phyloP scores from a whole-genome alignment of 306 rosid genomes.

The Rosa chinensis region DNA sequence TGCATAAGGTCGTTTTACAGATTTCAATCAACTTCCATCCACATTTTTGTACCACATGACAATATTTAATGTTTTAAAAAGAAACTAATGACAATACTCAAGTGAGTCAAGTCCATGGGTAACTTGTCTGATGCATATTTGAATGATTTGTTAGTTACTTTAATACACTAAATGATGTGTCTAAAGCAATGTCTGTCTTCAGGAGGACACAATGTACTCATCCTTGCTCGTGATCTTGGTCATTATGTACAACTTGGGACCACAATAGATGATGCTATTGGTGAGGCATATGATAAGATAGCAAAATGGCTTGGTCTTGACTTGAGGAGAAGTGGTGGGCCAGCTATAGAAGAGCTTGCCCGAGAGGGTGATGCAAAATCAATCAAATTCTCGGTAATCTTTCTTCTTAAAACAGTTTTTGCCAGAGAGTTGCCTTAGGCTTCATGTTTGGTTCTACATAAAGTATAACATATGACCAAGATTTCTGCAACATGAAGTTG shows the following conservation, averaged over 20 bases:
- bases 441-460: not conserved
- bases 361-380: slow-evolving; percentile 75
- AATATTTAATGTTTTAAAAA: not conserved
- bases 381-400: slow-evolving; percentile 71
- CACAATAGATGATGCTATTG: slow-evolving; percentile 94
- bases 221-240: slow-evolving; percentile 89
- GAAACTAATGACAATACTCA: too few species aligned
- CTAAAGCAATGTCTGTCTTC: slow-evolving; percentile 5
- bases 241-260: slow-evolving; percentile 91
- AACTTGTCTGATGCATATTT: not conserved
- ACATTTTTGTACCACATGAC: not conserved
- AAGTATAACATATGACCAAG: not conserved
- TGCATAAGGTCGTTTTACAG: not conserved
- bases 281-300: slow-evolving; percentile 96
- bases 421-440: not conserved
- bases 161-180: not conserved
- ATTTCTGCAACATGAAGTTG: slow-evolving; percentile 17
- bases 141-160: not conserved
- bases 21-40: not conserved
- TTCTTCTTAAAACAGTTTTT: slow-evolving; percentile 13
- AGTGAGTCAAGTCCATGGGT: not conserved
- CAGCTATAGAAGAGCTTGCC: slow-evolving; percentile 94
- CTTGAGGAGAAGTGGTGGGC: slow-evolving; percentile 95
- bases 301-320: slow-evolving; percentile 99
- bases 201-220: slow-evolving; percentile 93